Base-by-base conservation (phyloP, 257 asterid genomes). In the Asclepias syriaca region DNA sequence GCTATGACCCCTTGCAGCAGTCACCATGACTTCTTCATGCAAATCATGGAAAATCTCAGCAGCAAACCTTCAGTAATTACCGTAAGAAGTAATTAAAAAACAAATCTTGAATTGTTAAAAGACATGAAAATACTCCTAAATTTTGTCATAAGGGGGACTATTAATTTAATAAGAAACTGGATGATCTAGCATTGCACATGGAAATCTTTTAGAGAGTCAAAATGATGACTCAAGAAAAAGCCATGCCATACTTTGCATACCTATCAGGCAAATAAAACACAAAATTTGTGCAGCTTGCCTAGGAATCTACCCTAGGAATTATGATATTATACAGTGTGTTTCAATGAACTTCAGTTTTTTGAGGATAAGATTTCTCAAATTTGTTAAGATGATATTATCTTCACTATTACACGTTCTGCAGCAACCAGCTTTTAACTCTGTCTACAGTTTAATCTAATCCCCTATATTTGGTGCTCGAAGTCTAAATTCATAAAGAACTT, bases 1-100 rank as follows among this genome's bases (percentile, higher is more conserved):
- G 75, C 78, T 81, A 73, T 92, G 91, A 78, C 99, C 98, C 81
- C 96, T 90, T 65, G 97, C 83, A 77, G 99, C 93, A 78, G 99
- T 95, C 69, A 83, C 86, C 91, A 89, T 82, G 76, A 92, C 96
- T 76, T 95, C 94, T 70, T 95, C 99, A 71, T 95, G 97, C 56
- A 95, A 85, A 77, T 88, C 88, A 77, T 85, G 97, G 81, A 95
- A 95, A 79, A 92, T 82, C 82, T 88, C 96, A 5, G 99, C 96
- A 37, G 99, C 99, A 87, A 92, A 95, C 90, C 99, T 95, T 81
- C 81, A 82, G 77, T 24, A 76, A 75, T 78, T 74, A 86, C 85
- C 85, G 81, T 73, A 72, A 78, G 60, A 75, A 73, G 70, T 64
- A 72, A 73, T 74, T 65, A 70, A 77, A 22, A 40, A 43, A 68